Evolutionary conservation across 1,139 yeast species (phyloP).

Genomic region (Ogataea hybrid): DNA sequence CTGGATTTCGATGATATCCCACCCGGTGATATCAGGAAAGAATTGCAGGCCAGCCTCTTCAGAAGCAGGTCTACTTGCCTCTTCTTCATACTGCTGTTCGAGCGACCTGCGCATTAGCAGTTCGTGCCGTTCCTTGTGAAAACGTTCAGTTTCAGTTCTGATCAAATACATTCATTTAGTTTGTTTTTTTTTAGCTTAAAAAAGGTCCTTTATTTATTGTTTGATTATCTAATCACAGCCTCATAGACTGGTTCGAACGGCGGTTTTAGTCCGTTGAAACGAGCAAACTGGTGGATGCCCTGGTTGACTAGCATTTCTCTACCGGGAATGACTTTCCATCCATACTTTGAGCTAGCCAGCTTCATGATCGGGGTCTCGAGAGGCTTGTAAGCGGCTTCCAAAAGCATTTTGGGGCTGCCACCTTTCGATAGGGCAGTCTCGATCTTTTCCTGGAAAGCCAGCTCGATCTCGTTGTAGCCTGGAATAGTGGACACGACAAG

Average conservation of each 20-base stretch:
- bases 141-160: conserved; percentile 4
- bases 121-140: background rate
- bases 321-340: conserved; percentile 81
- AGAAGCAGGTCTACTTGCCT: background rate
- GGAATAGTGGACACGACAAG: conserved; percentile 86
- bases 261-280: conserved; percentile 71
- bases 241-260: conserved; percentile 59
- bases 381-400: conserved; percentile 96
- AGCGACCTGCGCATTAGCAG: conserved; percentile 1
- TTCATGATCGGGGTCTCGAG: conserved; percentile 79
- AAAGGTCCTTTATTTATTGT: conserved; percentile 2
- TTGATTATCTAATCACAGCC: conserved; percentile 42
- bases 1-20: conserved; percentile 26
- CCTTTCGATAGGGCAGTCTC: conserved; percentile 48
- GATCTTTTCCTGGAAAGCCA: conserved; percentile 41
- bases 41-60: conserved; percentile 7
- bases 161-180: conserved; percentile 4
- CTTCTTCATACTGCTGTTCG: conserved; percentile 5
- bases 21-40: conserved; percentile 17
- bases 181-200: background rate
- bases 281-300: conserved; percentile 81
- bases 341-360: conserved; percentile 55
- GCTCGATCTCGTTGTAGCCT: conserved; percentile 75
- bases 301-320: conserved; percentile 90
- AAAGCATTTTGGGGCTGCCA: conserved; percentile 48